A percentile compares a stretch with the other conserved stretches of the same genome.
Evolutionary conservation across 1,284 basidiomycete genomes (phyloP).

Genomic region (Tilletia horrida): DNA sequence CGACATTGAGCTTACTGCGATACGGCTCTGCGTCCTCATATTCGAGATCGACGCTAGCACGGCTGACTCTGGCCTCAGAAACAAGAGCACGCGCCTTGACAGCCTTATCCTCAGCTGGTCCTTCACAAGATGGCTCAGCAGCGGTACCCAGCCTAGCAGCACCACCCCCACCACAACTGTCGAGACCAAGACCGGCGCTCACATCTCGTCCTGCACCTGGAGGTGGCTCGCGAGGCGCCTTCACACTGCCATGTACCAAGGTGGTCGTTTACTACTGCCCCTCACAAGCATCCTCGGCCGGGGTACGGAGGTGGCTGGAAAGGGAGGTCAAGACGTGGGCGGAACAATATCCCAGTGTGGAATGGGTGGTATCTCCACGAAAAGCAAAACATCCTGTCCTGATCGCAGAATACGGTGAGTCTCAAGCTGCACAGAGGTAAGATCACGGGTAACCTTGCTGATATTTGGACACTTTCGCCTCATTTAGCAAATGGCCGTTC

Average conservation of each 20-base stretch:
- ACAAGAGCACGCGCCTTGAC: no score
- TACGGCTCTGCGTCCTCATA: constrained; percentile 1
- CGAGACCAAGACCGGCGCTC: not conserved
- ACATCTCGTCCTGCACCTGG: constrained; percentile 21
- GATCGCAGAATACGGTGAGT: constrained; percentile 33
- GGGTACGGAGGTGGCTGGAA: constrained; percentile 26
- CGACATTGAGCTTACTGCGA: not conserved
- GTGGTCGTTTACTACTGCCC: constrained; percentile 32
- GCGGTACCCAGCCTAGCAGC: not conserved
- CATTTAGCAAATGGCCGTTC: constrained; percentile 28
- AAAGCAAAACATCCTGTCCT: constrained; percentile 25
- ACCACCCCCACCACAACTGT: not conserved
- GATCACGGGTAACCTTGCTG: not conserved
- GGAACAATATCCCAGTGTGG: constrained; percentile 25
- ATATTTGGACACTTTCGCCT: not conserved
- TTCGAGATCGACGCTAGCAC: constrained; percentile 3
- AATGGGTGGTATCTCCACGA: constrained; percentile 27
- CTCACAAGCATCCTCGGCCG: constrained; percentile 22
- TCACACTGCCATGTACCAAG: constrained; percentile 31
- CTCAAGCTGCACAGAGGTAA: not conserved
- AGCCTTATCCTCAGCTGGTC: not conserved
- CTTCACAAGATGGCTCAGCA: not conserved
- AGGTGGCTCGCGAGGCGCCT: constrained; percentile 23
- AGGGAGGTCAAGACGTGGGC: constrained; percentile 25
- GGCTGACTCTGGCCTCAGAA: not conserved